Evolutionary conservation across 305 asterid genomes (phyloP).

Genomic region (Fraxinus velutina): DNA sequence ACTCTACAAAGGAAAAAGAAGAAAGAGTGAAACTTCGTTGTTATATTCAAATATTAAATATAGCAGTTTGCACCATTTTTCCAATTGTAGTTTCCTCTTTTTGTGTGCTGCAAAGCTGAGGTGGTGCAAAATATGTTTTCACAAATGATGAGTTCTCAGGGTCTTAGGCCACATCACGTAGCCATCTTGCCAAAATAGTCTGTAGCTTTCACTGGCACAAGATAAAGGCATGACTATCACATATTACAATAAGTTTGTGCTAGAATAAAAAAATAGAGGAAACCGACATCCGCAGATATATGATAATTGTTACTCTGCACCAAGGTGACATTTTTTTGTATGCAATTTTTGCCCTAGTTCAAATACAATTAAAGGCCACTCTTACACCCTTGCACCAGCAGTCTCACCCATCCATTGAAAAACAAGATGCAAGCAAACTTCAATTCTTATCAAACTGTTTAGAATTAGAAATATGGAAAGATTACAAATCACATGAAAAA

Average conservation of each 20-base stretch:
- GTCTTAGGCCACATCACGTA: not conserved
- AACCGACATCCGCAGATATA: not conserved
- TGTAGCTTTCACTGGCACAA: not conserved
- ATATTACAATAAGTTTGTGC: not conserved
- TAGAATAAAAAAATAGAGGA: not conserved
- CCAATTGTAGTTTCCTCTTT: not conserved
- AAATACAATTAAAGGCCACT: not conserved
- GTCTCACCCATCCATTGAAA: not conserved
- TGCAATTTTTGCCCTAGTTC: not conserved
- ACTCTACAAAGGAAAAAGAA: not conserved
- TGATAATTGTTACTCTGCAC: not conserved
- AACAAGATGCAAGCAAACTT: not conserved
- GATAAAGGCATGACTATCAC: constrained; percentile 11
- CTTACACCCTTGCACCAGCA: not conserved
- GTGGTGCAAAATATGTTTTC: not conserved
- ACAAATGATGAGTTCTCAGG: not conserved
- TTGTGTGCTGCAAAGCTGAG: not conserved
- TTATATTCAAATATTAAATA: not conserved
- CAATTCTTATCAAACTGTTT: not conserved
- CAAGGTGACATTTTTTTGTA: not conserved
- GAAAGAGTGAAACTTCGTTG: not conserved
- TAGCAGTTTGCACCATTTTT: not conserved
- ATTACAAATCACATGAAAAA: not conserved
- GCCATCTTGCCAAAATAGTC: not conserved
- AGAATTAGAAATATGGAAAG: not conserved